A percentile compares a stretch with the other conserved stretches of the same genome.
phyloP scores from a whole-genome alignment of 148 eudicot genomes.

The Beta vulgaris region DNA sequence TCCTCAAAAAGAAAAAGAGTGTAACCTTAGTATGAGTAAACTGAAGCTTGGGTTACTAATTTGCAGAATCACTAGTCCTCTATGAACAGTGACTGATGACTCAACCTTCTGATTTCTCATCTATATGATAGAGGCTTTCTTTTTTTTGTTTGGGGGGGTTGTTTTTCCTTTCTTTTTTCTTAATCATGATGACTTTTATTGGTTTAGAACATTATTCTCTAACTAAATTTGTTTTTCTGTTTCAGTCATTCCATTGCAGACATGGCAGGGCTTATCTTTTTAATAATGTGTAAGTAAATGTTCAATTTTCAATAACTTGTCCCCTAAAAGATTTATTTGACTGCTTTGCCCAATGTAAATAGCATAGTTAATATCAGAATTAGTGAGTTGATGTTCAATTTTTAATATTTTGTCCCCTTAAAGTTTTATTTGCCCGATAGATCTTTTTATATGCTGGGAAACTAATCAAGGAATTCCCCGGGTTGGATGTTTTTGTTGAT shows the following conservation, averaged over 20 bases:
- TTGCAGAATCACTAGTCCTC: background rate
- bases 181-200: background rate
- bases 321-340: background rate
- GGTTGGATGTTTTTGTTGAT: background rate
- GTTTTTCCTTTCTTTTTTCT: background rate
- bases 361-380: background rate
- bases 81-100: background rate
- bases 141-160: background rate
- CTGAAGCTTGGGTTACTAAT: too few species aligned
- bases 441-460: background rate
- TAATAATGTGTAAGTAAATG: slow-evolving; percentile 62
- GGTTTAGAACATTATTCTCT: background rate
- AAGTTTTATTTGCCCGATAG: too few species aligned
- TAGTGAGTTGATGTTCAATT: background rate
- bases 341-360: background rate
- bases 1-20: too few species aligned
- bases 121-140: background rate
- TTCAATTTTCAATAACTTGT: background rate
- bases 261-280: slow-evolving; percentile 88
- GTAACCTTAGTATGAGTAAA: too few species aligned
- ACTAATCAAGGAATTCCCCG: background rate
- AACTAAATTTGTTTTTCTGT: slow-evolving; percentile 18
- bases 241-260: slow-evolving; percentile 72
- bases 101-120: background rate
- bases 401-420: too few species aligned